These are phyloP conservation scores for Silene conica DNA, from an alignment of 148 eudicot species.

Conservation along the genomic window DNA sequence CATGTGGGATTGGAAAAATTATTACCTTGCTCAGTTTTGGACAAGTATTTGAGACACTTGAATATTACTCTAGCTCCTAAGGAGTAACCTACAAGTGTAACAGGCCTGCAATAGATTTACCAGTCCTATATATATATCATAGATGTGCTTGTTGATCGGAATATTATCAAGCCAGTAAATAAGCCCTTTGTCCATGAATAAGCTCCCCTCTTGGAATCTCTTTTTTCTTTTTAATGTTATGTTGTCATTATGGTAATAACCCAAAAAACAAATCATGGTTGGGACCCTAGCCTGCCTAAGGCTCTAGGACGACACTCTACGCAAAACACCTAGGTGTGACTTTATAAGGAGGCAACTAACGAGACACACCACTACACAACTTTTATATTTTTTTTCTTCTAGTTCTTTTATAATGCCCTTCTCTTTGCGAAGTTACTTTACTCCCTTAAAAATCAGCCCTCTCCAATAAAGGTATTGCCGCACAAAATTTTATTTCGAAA, in stretches of 20 bases:
- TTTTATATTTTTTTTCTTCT: too few species aligned
- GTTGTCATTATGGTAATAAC: background rate
- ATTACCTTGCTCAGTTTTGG: slow-evolving; percentile 61
- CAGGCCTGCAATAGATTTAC: slow-evolving; percentile 68
- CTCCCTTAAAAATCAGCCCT: too few species aligned
- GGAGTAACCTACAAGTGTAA: slow-evolving; percentile 91
- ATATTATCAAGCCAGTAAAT: slow-evolving; percentile 8
- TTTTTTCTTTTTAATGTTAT: too few species aligned
- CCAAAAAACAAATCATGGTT: background rate
- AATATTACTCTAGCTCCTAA: slow-evolving; percentile 95
- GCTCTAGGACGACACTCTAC: background rate
- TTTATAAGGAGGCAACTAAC: background rate
- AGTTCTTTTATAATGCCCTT: too few species aligned
- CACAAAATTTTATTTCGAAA: too few species aligned
- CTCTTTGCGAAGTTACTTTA: too few species aligned
- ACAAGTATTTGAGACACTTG: slow-evolving; percentile 77
- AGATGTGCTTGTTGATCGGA: background rate
- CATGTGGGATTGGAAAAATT: background rate
- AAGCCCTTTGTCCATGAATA: background rate
- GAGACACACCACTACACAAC: background rate
- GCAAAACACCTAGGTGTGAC: background rate
- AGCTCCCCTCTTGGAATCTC: background rate
- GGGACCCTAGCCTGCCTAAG: background rate
- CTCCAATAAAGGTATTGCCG: too few species aligned
- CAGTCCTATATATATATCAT: slow-evolving; percentile 1